phyloP scores from a whole-genome alignment of 2,329 filamentous ascomycete species.

The Phoma sp. region DNA sequence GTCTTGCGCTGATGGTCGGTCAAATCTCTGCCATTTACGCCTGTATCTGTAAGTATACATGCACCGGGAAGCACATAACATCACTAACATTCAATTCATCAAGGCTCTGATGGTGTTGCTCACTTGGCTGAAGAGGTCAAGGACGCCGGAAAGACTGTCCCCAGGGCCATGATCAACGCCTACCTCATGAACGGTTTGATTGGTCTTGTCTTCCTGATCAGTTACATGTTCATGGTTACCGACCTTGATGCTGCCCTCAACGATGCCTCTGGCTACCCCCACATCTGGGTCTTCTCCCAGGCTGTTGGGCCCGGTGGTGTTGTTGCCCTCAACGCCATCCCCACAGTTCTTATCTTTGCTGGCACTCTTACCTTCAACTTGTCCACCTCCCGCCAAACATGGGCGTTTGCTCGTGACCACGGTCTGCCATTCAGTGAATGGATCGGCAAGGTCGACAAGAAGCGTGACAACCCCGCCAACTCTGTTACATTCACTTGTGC shows the following conservation, averaged over 20 bases:
- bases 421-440: slow-evolving; percentile 44
- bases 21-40: slow-evolving; percentile 50
- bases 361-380: slow-evolving; percentile 42
- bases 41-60: slow-evolving; percentile 38
- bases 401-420: slow-evolving; percentile 47
- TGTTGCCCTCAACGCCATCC: slow-evolving; percentile 40
- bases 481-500: slow-evolving; percentile 41
- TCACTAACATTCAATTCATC: slow-evolving; percentile 20
- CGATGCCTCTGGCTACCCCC: slow-evolving; percentile 41
- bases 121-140: slow-evolving; percentile 56
- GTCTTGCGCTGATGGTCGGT: slow-evolving; percentile 51
- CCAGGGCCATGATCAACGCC: slow-evolving; percentile 51
- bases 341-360: slow-evolving; percentile 40
- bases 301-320: slow-evolving; percentile 37
- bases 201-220: slow-evolving; percentile 45
- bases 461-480: slow-evolving; percentile 40
- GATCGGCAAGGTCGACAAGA: slow-evolving; percentile 36
- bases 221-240: slow-evolving; percentile 46
- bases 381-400: slow-evolving; percentile 45
- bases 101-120: slow-evolving; percentile 51
- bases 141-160: slow-evolving; percentile 51
- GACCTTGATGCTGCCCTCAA: slow-evolving; percentile 39
- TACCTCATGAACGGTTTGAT: slow-evolving; percentile 51
- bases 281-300: slow-evolving; percentile 46
- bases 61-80: background rate